Percentiles rank a stretch among this genome's conserved stretches.
Conservation (phyloP, 768 basidiomycete species). For the Grammothele lineata region DNA sequence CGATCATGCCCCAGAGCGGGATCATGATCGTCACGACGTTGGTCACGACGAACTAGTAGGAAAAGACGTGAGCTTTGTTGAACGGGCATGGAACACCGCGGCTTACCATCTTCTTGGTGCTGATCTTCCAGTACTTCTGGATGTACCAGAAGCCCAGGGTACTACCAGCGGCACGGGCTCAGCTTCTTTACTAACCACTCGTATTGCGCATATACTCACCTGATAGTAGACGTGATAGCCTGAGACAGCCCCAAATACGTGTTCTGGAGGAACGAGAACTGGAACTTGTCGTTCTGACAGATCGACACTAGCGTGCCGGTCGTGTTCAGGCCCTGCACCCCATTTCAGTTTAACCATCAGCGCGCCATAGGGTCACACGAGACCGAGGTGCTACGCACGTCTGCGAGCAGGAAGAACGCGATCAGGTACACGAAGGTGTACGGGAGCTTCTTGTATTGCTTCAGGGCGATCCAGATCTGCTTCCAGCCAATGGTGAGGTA, state of each 20-base stretch:
- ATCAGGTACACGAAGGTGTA: conserved; percentile 81
- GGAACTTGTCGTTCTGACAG: conserved; percentile 78
- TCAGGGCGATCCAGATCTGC: conserved; percentile 77
- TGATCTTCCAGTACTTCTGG: conserved; percentile 72
- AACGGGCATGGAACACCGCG: not conserved
- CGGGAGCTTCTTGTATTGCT: conserved; percentile 73
- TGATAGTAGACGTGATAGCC: conserved; percentile 63
- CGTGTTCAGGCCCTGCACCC: conserved; percentile 67
- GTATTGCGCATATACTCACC: conserved; percentile 9
- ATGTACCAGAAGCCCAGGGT: conserved; percentile 83
- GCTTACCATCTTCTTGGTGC: conserved; percentile 75
- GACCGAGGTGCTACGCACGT: conserved; percentile 44
- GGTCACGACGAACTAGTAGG: conserved; percentile 62
- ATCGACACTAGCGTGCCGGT: conserved; percentile 72
- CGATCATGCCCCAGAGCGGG: conserved; percentile 84
- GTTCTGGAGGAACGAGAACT: conserved; percentile 76
- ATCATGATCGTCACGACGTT: conserved; percentile 75
- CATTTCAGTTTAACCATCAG: too few relatives aligned
- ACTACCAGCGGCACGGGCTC: conserved; percentile 30
- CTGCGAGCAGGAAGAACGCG: conserved; percentile 74
- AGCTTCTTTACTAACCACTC: not conserved
- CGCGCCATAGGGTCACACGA: too few relatives aligned
- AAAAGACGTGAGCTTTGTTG: not conserved
- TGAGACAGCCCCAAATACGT: conserved; percentile 77
- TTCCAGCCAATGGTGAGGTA: conserved; percentile 87